Base-by-base conservation (phyloP, 2,329 filamentous ascomycete genomes). In the Fusarium solani-melongenae region DNA sequence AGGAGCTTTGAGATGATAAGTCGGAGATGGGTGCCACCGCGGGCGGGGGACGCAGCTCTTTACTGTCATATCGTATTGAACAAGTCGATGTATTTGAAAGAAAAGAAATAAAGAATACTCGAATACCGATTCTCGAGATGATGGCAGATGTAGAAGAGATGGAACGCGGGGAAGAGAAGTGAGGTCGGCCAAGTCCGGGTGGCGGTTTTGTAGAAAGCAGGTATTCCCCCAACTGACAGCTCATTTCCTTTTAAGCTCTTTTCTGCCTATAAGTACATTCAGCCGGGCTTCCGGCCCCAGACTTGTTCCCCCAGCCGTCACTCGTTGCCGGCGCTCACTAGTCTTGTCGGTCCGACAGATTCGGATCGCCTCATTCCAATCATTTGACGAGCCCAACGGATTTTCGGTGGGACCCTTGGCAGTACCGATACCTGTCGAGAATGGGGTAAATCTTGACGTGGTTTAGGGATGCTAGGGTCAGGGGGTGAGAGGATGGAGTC, bases 1-100 rank as follows among this genome's bases (percentile, higher is more conserved):
- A 10, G 71, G 73, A 15, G 75, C 75, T 51, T 71, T 77, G 14
- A 77, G 67, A 20, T 77, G 75, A 20, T 75, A 77, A 27, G 69
- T 66, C 14, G 75, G 75, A 29, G 66, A 49, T 46, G 64, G 67
- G 38, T 76, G 73, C 69, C 69, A 74, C 41, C 41, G 34, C 31
- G 73, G 53, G 59, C 67, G 73, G 22, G 58, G 49, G 22, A 22
- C 22, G 11, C 27, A 31, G 24, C 31, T 60, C 27, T 66, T 72
- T 20, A 72, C 61, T 2, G 71, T 72, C 68, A 73, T 73, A 11
- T 14, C 4, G 24, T 22, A 24, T 27, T 46, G 24, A 12, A 38
- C 11, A 34, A 39, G 12, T 34, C 7, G 14, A 27, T 9, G 15
- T n/a, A 17, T 57, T n/a, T 29, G 6, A 20, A 11, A 27, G 27